A percentile compares a stretch with the other conserved stretches of the same genome.
Conservation (phyloP, 768 basidiomycete genomes). For the Hysterangium stoloniferum region DNA sequence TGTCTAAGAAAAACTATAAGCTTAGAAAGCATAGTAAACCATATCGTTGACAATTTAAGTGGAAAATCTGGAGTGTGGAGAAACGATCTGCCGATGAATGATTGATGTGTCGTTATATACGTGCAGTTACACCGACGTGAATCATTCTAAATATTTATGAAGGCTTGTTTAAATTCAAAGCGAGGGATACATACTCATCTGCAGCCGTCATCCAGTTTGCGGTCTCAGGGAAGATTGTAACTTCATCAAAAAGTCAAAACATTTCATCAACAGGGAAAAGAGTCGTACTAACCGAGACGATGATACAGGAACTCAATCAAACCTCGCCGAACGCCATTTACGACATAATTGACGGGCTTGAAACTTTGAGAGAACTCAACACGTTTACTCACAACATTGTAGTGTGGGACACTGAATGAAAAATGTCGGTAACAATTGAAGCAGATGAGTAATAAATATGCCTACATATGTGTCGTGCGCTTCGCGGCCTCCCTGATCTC, state of each 20-base stretch:
- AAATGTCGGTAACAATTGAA: not conserved
- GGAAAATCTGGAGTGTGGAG: no score
- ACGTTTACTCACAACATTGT: conserved; percentile 41
- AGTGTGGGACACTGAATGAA: conserved; percentile 44
- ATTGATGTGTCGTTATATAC: no score
- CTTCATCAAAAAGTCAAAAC: conserved; percentile 20
- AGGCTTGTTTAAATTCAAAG: not conserved
- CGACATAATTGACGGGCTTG: conserved; percentile 21
- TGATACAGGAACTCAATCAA: conserved; percentile 60
- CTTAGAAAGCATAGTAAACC: no score
- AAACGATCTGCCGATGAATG: no score
- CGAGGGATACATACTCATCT: conserved; percentile 39
- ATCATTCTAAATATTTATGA: conserved; percentile 34
- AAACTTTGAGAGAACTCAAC: conserved; percentile 22
- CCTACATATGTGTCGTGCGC: conserved; percentile 52
- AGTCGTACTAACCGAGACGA: conserved; percentile 35
- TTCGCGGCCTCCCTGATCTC: conserved; percentile 36
- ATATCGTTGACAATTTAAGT: no score
- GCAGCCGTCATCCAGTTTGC: conserved; percentile 49
- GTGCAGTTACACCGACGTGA: conserved; percentile 49
- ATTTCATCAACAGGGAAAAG: not conserved
- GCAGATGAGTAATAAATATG: not conserved
- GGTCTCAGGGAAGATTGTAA: conserved; percentile 56
- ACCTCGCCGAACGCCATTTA: conserved; percentile 38
- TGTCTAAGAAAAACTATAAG: no score